These are phyloP conservation scores for Russula sp. DNA, from an alignment of 768 basidiomycete species.

Conservation along the genomic window DNA sequence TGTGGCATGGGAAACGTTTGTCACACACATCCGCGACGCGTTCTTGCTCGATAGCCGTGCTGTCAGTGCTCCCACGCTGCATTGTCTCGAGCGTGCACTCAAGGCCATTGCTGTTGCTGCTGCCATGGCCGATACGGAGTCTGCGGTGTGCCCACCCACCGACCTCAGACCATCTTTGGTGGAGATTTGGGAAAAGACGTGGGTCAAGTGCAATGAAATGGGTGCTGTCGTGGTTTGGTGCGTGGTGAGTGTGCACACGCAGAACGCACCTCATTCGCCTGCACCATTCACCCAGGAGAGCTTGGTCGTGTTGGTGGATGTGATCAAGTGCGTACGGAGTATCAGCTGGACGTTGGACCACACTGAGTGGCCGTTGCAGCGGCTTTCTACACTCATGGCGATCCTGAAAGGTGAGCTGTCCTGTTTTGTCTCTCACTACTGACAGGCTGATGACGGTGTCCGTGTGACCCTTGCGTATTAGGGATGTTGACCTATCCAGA, in stretches of 20 bases:
- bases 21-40: constrained; percentile 58
- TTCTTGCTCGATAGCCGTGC: constrained; percentile 56
- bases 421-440: background rate
- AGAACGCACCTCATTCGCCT: background rate
- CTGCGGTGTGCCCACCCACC: constrained; percentile 26
- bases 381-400: constrained; percentile 59
- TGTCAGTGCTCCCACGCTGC: constrained; percentile 77
- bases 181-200: constrained; percentile 49
- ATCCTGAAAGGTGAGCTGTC: constrained; percentile 60
- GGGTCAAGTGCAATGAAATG: too few species aligned
- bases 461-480: constrained; percentile 28
- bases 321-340: constrained; percentile 48
- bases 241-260: constrained; percentile 17
- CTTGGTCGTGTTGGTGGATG: too few species aligned
- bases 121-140: too few species aligned
- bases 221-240: constrained; percentile 37
- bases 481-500: constrained; percentile 71
- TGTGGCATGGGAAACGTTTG: constrained; percentile 68
- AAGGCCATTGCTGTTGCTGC: constrained; percentile 52
- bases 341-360: constrained; percentile 42
- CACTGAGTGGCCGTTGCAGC: constrained; percentile 58
- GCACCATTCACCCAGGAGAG: too few species aligned
- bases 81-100: constrained; percentile 74
- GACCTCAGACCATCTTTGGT: constrained; percentile 34
- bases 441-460: background rate